A percentile compares a stretch with the other conserved stretches of the same genome.
phyloP scores from a whole-genome alignment of 306 rosid species.

The Acacia melanoxylon region DNA sequence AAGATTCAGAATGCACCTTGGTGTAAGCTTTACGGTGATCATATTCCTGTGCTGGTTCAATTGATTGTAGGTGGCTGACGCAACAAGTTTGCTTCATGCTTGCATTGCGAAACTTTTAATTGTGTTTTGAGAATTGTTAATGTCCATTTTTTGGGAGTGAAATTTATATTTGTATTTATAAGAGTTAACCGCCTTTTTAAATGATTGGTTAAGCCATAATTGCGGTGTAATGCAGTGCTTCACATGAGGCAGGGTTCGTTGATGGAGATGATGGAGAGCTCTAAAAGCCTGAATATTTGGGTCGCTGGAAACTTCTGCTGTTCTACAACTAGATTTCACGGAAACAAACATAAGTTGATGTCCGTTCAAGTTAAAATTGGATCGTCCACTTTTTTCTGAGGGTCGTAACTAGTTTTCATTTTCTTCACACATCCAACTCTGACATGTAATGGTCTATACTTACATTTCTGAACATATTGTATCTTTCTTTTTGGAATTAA shows the following conservation, averaged over 20 bases:
- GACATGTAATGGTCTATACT: background rate
- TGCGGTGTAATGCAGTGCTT: slow-evolving; percentile 42
- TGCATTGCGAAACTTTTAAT: slow-evolving; percentile 10
- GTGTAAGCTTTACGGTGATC: slow-evolving; percentile 1
- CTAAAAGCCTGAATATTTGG: slow-evolving; percentile 32
- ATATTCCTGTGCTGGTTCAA: slow-evolving; percentile 6
- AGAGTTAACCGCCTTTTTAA: background rate
- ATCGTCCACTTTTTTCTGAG: background rate
- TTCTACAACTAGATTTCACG: background rate
- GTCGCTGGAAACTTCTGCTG: slow-evolving; percentile 21
- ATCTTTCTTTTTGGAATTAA: background rate
- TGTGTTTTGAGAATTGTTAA: background rate
- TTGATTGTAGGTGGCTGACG: slow-evolving; percentile 7
- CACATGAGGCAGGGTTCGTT: slow-evolving; percentile 26
- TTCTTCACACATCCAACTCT: slow-evolving; percentile 14
- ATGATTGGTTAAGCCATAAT: background rate
- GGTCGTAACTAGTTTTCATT: background rate
- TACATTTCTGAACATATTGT: background rate
- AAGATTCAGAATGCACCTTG: slow-evolving; percentile 12
- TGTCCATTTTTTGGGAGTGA: background rate
- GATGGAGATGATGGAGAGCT: slow-evolving; percentile 60
- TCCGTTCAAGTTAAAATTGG: slow-evolving; percentile 11
- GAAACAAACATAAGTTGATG: slow-evolving; percentile 17
- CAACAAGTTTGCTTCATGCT: background rate
- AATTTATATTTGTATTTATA: background rate